Conservation (phyloP, 73 alveolate species). For the Blepharisma japonicum region DNA sequence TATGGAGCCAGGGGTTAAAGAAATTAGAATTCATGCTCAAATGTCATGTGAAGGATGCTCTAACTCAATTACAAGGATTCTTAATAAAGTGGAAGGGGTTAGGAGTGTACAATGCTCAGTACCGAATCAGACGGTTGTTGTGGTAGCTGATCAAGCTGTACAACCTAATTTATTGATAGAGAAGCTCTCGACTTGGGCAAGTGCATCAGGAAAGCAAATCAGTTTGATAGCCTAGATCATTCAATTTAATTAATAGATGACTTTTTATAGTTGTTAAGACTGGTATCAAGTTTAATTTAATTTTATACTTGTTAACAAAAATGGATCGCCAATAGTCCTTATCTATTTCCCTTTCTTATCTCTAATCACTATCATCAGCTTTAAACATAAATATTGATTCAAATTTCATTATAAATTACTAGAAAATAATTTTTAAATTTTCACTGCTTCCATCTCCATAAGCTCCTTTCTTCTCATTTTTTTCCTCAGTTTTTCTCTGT, state of each 20-base stretch:
- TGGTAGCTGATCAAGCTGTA: not conserved
- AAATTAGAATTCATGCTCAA: not conserved
- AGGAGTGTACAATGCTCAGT: not conserved
- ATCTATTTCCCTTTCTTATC: too few species aligned
- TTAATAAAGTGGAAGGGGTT: slow-evolving; percentile 19
- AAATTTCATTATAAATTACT: too few species aligned
- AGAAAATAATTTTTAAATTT: too few species aligned
- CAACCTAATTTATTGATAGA: not conserved
- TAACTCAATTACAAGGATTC: slow-evolving; percentile 22
- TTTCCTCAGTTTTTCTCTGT: not conserved
- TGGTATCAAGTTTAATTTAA: too few species aligned
- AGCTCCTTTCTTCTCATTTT: not conserved
- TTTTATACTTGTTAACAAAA: too few species aligned
- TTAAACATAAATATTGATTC: too few species aligned
- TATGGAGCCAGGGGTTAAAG: slow-evolving; percentile 14
- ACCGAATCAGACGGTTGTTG: not conserved
- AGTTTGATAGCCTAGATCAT: not conserved
- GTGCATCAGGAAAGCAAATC: slow-evolving; percentile 35
- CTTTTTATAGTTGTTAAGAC: too few species aligned
- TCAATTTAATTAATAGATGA: too few species aligned
- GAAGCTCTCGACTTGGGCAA: slow-evolving; percentile 23
- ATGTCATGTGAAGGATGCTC: slow-evolving; percentile 38
- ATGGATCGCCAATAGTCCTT: too few species aligned
- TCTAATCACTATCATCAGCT: too few species aligned
- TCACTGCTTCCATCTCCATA: too few species aligned